A percentile compares a stretch with the other conserved stretches of the same genome.
phyloP scores from a whole-genome alignment of 495 filamentous ascomycete genomes.

The Penicillium coprophilum region DNA sequence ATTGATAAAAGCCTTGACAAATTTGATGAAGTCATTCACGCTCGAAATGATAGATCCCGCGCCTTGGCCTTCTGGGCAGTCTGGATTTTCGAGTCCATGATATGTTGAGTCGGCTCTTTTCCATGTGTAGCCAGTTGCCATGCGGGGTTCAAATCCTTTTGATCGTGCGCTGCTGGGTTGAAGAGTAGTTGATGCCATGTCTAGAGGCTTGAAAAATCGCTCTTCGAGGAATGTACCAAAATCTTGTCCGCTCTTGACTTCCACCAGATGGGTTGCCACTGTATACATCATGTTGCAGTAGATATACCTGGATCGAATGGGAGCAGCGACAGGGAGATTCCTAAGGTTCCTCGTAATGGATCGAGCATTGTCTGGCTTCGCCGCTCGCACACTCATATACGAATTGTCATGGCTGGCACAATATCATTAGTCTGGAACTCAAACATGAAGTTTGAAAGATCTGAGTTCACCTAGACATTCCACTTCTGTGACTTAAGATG shows the following conservation, averaged over 20 bases:
- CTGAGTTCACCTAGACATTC: conserved; percentile 21
- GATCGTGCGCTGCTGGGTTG: conserved; percentile 28
- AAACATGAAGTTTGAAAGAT: background rate
- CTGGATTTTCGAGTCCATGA: conserved; percentile 10
- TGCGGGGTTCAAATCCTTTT: conserved; percentile 33
- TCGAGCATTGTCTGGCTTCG: conserved; percentile 19
- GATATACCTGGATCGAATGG: conserved; percentile 40
- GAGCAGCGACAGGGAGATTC: conserved; percentile 35
- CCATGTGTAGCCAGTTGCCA: conserved; percentile 31
- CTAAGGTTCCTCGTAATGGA: conserved; percentile 36
- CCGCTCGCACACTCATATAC: conserved; percentile 15
- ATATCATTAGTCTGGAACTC: background rate
- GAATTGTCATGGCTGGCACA: conserved; percentile 19
- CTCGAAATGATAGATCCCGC: conserved; percentile 48
- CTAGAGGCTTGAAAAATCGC: conserved; percentile 43
- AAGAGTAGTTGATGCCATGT: conserved; percentile 30
- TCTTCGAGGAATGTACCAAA: conserved; percentile 41
- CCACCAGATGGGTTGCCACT: conserved; percentile 40
- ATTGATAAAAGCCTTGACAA: conserved; percentile 33
- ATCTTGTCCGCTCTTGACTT: conserved; percentile 38
- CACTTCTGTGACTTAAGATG: conserved; percentile 28
- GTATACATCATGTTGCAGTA: conserved; percentile 55
- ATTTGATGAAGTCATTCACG: conserved; percentile 47
- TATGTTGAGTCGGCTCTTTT: background rate
- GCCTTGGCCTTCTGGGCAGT: conserved; percentile 34